Conservation (phyloP, 768 basidiomycete species). For the Asterophora parasitica region DNA sequence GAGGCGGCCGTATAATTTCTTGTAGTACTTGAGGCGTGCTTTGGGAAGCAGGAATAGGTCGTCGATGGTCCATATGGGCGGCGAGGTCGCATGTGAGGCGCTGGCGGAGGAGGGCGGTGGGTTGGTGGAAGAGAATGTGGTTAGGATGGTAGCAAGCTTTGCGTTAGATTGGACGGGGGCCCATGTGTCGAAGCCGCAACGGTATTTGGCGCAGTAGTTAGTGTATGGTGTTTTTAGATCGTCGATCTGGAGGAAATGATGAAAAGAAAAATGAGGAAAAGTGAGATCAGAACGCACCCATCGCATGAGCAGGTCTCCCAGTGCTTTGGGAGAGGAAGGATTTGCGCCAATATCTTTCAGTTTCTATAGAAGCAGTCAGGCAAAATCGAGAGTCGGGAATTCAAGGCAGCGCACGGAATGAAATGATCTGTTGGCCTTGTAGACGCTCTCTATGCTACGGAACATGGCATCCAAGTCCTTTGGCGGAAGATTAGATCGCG, state of each 20-base stretch:
- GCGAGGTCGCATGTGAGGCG: slow-evolving; percentile 29
- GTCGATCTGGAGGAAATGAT: slow-evolving; percentile 61
- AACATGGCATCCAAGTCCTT: slow-evolving; percentile 92
- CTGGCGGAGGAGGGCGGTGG: slow-evolving; percentile 49
- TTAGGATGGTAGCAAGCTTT: slow-evolving; percentile 63
- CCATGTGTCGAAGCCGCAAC: slow-evolving; percentile 80
- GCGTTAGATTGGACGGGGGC: slow-evolving; percentile 72
- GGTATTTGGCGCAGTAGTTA: slow-evolving; percentile 69
- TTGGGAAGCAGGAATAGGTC: slow-evolving; percentile 84
- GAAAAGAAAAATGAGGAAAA: slow-evolving; percentile 8
- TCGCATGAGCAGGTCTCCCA: slow-evolving; percentile 94
- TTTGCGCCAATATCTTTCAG: slow-evolving; percentile 91
- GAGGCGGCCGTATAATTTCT: slow-evolving; percentile 80
- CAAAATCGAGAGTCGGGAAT: neutral
- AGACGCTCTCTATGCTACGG: slow-evolving; percentile 85
- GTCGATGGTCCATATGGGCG: slow-evolving; percentile 77
- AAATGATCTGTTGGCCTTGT: slow-evolving; percentile 84
- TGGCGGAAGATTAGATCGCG: slow-evolving; percentile 89
- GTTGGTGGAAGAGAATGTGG: slow-evolving; percentile 58
- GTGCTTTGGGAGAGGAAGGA: slow-evolving; percentile 87
- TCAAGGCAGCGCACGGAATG: slow-evolving; percentile 47
- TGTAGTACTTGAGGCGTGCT: slow-evolving; percentile 84
- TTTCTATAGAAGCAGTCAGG: slow-evolving; percentile 50
- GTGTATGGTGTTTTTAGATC: slow-evolving; percentile 87
- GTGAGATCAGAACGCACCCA: slow-evolving; percentile 62